Base-by-base conservation (phyloP, 345 rosid genomes). In the Xanthoceras sorbifolium region DNA sequence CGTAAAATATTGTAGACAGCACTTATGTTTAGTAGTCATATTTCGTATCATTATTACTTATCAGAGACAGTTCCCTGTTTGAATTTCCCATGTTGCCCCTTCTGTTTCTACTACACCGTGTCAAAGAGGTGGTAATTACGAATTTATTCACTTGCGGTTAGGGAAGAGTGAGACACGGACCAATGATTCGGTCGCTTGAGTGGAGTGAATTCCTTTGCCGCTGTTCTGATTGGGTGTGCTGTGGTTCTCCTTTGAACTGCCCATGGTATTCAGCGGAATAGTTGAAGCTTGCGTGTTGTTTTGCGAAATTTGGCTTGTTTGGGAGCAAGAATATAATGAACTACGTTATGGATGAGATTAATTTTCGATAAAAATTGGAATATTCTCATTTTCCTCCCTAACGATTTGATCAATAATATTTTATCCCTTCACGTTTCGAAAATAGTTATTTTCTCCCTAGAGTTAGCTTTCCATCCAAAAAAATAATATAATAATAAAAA, bases 51-150 rank as follows among this genome's bases (percentile, higher is more conserved):
- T 69, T 42, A 32, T 32, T 32, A 42, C 2, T 36, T n/a, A n/a
- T n/a, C n/a, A n/a, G n/a, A n/a, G n/a, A 28, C 18, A 10, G 42
- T 10, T 29, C 3, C 6, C 46, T n/a, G 3, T 7, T 52, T 9
- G 9, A 18, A 52, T 50, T 72, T 57, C 65, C 75, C 52, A 72
- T 38, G 52, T 8, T 72, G 34, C 46, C 75, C 64, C 66, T 23
- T 72, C 1, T 31, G 3, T 15, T 4, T 14, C 18, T 4, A 1
- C 7, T 38, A 23, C 40, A 7, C n/a, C n/a, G 6, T 36, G 31
- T 62, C 20, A 1, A 1, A 3, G n/a, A 12, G 7, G 31, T 6
- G 22, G 32, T 6, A 46, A 22, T 23, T 57, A 9, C 9, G 8
- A 20, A 34, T 17, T 36, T 22, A 1, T 18, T 17, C 76, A 72